Evolutionary conservation across 2,329 filamentous ascomycete genomes (phyloP).

Genomic region (Periglandula ipomoeae): DNA sequence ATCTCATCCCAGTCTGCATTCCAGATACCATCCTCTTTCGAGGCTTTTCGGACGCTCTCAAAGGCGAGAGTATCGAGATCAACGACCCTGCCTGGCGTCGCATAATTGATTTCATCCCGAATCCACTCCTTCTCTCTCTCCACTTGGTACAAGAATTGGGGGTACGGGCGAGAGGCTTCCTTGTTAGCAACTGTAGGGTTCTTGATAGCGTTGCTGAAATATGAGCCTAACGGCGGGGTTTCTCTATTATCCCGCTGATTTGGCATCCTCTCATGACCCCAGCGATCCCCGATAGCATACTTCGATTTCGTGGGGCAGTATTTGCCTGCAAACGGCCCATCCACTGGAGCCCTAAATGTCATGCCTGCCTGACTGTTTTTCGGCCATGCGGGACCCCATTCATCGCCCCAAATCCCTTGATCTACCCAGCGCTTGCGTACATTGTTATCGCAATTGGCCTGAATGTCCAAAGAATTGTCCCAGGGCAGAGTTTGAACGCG

Average conservation of each 20-base stretch:
- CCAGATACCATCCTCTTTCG: slow-evolving; percentile 8
- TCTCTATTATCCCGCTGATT: neutral
- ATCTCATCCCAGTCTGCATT: slow-evolving; percentile 6
- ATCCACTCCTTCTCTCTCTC: neutral
- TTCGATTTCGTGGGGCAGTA: neutral
- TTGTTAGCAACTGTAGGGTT: neutral
- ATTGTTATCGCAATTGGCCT: slow-evolving; percentile 7
- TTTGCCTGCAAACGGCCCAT: neutral
- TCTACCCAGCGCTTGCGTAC: slow-evolving; percentile 9
- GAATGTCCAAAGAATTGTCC: slow-evolving; percentile 3
- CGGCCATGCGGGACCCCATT: slow-evolving; percentile 7
- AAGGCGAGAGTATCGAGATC: slow-evolving; percentile 4
- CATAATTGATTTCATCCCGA: neutral
- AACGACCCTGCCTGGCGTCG: neutral
- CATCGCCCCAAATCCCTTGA: slow-evolving; percentile 9
- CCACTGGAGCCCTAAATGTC: neutral
- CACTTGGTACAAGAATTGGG: neutral
- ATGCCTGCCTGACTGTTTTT: neutral
- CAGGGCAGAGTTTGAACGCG: slow-evolving; percentile 9
- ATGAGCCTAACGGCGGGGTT: neutral
- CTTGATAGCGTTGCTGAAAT: neutral
- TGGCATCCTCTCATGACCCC: neutral
- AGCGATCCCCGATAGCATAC: neutral
- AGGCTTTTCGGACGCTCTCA: slow-evolving; percentile 8
- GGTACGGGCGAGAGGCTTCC: neutral